Percentiles rank a stretch among this genome's conserved stretches.
These are phyloP conservation scores for Schizonepeta tenuifolia DNA, from an alignment of 257 asterid genomes.

Conservation along the genomic window DNA sequence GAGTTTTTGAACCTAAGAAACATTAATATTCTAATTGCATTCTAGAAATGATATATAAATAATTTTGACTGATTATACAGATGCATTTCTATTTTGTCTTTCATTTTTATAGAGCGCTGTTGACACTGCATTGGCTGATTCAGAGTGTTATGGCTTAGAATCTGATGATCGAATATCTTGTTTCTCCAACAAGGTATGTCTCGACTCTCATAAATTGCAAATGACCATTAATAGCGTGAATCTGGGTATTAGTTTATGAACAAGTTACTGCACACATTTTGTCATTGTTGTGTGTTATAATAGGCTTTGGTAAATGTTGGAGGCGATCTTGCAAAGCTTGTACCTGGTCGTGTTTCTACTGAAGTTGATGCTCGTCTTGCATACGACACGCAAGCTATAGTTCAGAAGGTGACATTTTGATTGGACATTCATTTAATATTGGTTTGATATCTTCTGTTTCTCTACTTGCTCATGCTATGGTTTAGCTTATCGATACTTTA, in stretches of 20 bases:
- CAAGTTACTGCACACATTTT: background rate
- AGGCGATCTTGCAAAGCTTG: constrained; percentile 85
- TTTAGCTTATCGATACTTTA: background rate
- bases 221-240: background rate
- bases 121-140: constrained; percentile 80
- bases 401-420: constrained; percentile 22
- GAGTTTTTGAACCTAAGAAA: background rate
- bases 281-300: background rate
- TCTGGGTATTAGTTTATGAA: background rate
- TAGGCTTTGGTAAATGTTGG: constrained; percentile 95
- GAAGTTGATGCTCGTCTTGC: constrained; percentile 99
- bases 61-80: too few relatives aligned
- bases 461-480: background rate
- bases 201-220: constrained; percentile 1
- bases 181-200: constrained; percentile 25
- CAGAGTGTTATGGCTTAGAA: constrained; percentile 64
- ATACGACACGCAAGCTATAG: constrained; percentile 76
- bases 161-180: constrained; percentile 51
- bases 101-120: too few relatives aligned
- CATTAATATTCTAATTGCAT: background rate
- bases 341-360: constrained; percentile 98
- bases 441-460: background rate
- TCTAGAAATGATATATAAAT: background rate
- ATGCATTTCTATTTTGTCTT: too few relatives aligned
- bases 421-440: background rate